phyloP scores from a whole-genome alignment of 2,329 filamentous ascomycete species.

The Diaporthe longicolla region DNA sequence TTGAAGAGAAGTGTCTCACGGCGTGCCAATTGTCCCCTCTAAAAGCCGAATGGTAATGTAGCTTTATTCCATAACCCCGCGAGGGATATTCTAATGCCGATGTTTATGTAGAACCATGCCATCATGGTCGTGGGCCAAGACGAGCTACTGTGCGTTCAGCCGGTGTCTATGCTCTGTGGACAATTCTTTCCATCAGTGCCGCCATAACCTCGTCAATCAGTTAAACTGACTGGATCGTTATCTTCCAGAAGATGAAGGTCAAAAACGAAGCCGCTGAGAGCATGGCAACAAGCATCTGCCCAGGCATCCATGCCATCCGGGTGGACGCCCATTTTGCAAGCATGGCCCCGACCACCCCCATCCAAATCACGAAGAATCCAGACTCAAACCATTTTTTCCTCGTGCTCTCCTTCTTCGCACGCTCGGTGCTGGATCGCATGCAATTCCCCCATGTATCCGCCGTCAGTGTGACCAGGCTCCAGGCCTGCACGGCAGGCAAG shows the following conservation, averaged over 20 bases:
- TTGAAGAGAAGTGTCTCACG: background rate
- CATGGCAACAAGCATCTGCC: background rate
- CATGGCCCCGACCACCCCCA: constrained; percentile 49
- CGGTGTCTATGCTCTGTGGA: background rate
- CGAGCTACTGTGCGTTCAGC: too few relatives aligned
- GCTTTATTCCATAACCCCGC: accelerated
- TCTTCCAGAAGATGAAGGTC: background rate
- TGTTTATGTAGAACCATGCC: background rate
- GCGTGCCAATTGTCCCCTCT: background rate
- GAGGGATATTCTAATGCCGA: background rate
- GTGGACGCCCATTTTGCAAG: constrained; percentile 36
- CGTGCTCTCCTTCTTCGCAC: constrained; percentile 45
- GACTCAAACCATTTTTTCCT: constrained; percentile 49
- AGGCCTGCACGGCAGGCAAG: constrained; percentile 53
- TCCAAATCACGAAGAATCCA: constrained; percentile 51
- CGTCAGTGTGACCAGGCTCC: constrained; percentile 52
- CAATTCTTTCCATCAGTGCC: background rate
- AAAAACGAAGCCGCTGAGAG: background rate
- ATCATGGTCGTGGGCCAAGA: background rate
- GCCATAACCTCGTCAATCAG: too few relatives aligned
- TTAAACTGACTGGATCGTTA: constrained; percentile 9
- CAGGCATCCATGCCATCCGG: background rate
- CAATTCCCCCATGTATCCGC: constrained; percentile 54
- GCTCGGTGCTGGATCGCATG: constrained; percentile 51
- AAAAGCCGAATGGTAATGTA: background rate